Evolutionary conservation across 2,329 filamentous ascomycete genomes (phyloP).

Genomic region (Mycocentrospora acerina): DNA sequence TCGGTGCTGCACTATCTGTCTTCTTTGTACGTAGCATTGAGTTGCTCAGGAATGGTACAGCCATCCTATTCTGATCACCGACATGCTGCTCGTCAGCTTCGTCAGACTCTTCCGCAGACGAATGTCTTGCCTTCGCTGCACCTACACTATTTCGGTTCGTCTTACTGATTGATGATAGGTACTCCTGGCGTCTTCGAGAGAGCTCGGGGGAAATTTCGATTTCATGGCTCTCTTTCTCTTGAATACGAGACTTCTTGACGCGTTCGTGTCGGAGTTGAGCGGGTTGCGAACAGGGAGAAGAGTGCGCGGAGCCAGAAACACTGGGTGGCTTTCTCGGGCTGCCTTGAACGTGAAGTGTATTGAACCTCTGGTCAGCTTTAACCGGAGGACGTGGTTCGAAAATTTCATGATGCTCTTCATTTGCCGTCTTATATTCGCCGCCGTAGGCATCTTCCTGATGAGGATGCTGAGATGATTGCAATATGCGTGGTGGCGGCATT

Average conservation of each 20-base stretch:
- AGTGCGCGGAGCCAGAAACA: too few relatives aligned
- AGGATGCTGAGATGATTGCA: not conserved
- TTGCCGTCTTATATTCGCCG: not conserved
- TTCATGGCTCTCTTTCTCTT: too few relatives aligned
- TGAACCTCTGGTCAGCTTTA: not conserved
- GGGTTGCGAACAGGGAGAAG: not conserved
- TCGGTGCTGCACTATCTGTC: slow-evolving; percentile 12
- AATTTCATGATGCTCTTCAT: not conserved
- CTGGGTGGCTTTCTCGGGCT: too few relatives aligned
- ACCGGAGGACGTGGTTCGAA: not conserved
- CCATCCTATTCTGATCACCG: not conserved
- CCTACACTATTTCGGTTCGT: not conserved
- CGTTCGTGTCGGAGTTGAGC: not conserved
- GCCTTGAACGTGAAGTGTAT: too few relatives aligned
- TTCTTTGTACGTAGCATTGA: slow-evolving; percentile 20
- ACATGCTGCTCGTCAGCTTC: not conserved
- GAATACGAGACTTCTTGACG: not conserved
- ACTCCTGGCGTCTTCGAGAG: slow-evolving; percentile 7
- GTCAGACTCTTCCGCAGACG: not conserved
- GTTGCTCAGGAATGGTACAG: slow-evolving; percentile 9
- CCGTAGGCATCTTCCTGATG: not conserved
- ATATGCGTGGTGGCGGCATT: slow-evolving; percentile 1
- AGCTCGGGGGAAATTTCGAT: slow-evolving; percentile 3
- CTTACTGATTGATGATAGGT: slow-evolving; percentile 2
- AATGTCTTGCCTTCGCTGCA: not conserved